Percentiles rank a stretch among this genome's conserved stretches.
phyloP scores from a whole-genome alignment of 129 eudicot genomes.

The Sambucus nigra region DNA sequence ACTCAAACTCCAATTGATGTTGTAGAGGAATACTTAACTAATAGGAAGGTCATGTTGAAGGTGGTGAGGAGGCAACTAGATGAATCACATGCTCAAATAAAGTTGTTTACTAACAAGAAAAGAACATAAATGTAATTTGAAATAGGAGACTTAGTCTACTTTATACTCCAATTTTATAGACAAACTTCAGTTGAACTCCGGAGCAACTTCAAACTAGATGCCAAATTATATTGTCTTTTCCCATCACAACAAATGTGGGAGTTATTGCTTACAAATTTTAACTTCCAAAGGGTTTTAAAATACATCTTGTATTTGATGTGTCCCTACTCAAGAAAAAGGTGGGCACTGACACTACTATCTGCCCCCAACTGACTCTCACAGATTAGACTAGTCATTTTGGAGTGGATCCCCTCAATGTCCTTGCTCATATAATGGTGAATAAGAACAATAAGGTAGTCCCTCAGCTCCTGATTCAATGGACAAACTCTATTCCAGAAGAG shows the following conservation, averaged over 20 bases:
- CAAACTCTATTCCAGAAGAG: background rate
- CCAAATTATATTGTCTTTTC: constrained; percentile 9
- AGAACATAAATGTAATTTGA: background rate
- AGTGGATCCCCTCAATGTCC: background rate
- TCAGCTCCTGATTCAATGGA: background rate
- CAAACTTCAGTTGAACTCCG: background rate
- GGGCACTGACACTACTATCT: background rate
- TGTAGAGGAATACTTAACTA: background rate
- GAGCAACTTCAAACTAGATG: background rate
- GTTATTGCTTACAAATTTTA: constrained; percentile 1
- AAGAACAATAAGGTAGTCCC: background rate
- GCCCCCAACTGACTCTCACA: background rate
- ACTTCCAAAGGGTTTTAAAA: background rate
- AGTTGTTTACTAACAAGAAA: background rate
- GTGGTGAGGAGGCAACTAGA: background rate
- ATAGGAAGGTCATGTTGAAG: background rate
- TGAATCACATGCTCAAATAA: background rate
- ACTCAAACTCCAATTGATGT: too few relatives aligned
- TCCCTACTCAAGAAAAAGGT: background rate
- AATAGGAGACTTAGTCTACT: constrained; percentile 2
- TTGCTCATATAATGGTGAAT: background rate
- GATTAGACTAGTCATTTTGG: background rate
- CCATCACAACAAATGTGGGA: background rate
- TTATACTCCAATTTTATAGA: constrained; percentile 5
- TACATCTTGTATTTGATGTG: constrained; percentile 4